These are phyloP conservation scores for Otatea glauca DNA, from an alignment of 176 grass and related monocot species.

Conservation along the genomic window DNA sequence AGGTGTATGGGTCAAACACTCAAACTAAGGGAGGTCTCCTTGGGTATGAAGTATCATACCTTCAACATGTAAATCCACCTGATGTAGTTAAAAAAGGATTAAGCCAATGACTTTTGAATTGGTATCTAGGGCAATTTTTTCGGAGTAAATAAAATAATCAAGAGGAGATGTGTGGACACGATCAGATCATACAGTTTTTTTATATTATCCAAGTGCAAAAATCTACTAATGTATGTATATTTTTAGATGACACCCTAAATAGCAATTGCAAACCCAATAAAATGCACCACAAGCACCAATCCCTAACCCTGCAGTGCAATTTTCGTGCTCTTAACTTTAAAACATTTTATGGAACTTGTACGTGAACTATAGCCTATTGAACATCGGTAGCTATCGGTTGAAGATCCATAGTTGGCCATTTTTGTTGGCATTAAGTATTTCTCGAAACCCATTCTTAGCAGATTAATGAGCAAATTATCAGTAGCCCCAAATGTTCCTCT, in stretches of 20 bases:
- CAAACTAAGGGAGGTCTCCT: neutral
- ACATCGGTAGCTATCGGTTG: neutral
- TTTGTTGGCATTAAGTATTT: neutral
- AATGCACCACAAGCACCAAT: neutral
- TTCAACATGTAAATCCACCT: neutral
- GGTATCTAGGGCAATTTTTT: neutral
- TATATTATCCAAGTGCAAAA: neutral
- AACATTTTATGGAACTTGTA: neutral
- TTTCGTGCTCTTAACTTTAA: neutral
- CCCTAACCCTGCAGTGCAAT: neutral
- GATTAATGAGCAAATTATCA: neutral
- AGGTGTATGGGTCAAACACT: neutral
- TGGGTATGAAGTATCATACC: neutral
- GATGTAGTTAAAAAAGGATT: neutral
- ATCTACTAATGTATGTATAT: neutral
- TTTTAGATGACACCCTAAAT: neutral
- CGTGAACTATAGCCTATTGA: neutral
- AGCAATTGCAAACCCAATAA: neutral
- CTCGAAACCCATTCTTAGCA: neutral
- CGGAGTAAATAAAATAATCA: constrained; percentile 3
- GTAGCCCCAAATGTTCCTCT: neutral
- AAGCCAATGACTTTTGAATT: neutral
- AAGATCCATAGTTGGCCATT: neutral
- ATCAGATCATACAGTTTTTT: neutral
- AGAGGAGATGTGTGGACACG: neutral